Base-by-base conservation (phyloP, 2,329 filamentous ascomycete genomes). In the Fusarium nurragi region DNA sequence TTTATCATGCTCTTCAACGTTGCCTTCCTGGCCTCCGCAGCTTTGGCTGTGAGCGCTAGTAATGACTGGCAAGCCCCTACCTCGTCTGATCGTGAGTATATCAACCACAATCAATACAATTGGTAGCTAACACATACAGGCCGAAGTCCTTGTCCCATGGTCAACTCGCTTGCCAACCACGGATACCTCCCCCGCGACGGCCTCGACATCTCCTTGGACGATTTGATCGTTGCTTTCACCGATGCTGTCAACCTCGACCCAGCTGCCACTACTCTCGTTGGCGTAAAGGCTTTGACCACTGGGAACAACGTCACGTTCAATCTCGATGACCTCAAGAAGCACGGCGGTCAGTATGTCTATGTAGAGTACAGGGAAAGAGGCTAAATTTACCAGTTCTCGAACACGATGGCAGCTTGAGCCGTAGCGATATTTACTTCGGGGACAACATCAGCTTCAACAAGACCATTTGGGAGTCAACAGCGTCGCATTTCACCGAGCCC, bases 361-460 rank as follows among this genome's bases (percentile, higher is more conserved):
- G 1, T 1, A 23, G 1, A 25, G 3, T 5, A 4, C 8, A 6
- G 18, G 1, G 0, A 0, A 4, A 7, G 3, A 22, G 19, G 30
- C 56, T 63, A 45, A 70, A 5, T 4, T 4, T 26, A 2, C 0
- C 4, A 71, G 68, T 65, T 4, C 28, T 70, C 11, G 68, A 70
- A 16, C 68, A 70, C 11, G 68, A 70, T 3, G 68, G 68, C 14
- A 71, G 68, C 4, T 34, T 70, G n/a, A 70, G 68, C 37, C 68
- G 68, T 13, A 58, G 36, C 23, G 68, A 70, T 4, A 25, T 60
- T 25, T 65, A 59, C 50, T 67, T 71, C 18, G 68, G 68, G 26
- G 68, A 70, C 3, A 71, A 71, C 23, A 37, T 61, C 23, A 70
- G 64, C 34, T 70, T 70, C 55, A 70, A 70, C 26, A 22, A 69